Percentiles rank a stretch among this genome's conserved stretches.
phyloP scores from a whole-genome alignment of 441 rosid species.

The Kokia cookei region DNA sequence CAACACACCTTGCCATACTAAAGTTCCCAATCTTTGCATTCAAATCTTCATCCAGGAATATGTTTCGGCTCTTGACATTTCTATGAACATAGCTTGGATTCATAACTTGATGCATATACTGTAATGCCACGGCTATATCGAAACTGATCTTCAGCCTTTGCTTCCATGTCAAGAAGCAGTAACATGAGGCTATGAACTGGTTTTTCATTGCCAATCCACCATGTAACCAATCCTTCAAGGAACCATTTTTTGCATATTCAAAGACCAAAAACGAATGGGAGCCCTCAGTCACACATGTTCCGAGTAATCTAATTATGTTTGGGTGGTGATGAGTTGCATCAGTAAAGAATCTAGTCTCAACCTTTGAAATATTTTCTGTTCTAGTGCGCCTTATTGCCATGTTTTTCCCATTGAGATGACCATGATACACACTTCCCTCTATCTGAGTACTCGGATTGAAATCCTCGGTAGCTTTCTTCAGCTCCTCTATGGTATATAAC shows the following conservation, averaged over 20 bases:
- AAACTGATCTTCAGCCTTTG: constrained; percentile 86
- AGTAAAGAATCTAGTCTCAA: constrained; percentile 45
- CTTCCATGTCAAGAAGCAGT: constrained; percentile 84
- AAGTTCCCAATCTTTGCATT: constrained; percentile 77
- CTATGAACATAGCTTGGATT: constrained; percentile 71
- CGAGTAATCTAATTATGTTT: constrained; percentile 66
- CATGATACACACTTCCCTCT: constrained; percentile 72
- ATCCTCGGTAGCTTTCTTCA: constrained; percentile 72
- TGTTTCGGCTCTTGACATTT: constrained; percentile 65
- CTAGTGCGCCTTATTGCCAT: constrained; percentile 52
- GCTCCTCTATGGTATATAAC: constrained; percentile 52
- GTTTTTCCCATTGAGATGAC: constrained; percentile 75
- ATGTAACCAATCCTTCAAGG: constrained; percentile 88
- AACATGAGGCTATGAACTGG: constrained; percentile 86
- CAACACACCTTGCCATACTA: constrained; percentile 53
- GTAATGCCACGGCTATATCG: constrained; percentile 77
- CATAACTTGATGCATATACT: constrained; percentile 78
- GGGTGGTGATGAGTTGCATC: constrained; percentile 61
- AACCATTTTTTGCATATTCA: constrained; percentile 84
- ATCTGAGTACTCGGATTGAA: constrained; percentile 69
- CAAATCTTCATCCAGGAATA: constrained; percentile 87
- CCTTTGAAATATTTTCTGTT: constrained; percentile 31
- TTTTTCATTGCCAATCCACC: constrained; percentile 89
- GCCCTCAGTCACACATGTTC: constrained; percentile 48
- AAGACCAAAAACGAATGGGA: constrained; percentile 53